These are phyloP conservation scores for Phytophthora citrophthora DNA, from an alignment of 352 stramenopile genomes.

Conservation along the genomic window DNA sequence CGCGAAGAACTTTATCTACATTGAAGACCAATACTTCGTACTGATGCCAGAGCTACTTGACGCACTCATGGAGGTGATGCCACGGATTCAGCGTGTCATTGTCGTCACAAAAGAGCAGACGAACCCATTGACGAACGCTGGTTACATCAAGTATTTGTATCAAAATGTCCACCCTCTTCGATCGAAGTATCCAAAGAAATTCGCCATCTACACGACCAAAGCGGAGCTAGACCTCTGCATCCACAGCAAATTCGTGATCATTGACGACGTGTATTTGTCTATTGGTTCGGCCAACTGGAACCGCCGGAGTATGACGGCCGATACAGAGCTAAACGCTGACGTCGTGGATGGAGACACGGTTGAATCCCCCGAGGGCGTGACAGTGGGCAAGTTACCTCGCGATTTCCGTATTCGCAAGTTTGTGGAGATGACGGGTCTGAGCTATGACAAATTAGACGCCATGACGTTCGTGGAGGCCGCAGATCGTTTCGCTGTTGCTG, in stretches of 20 bases:
- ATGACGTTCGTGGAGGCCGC: constrained; percentile 59
- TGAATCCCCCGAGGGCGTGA: constrained; percentile 30
- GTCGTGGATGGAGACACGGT: constrained; percentile 48
- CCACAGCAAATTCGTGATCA: constrained; percentile 60
- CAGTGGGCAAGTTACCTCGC: constrained; percentile 45
- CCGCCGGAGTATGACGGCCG: constrained; percentile 41
- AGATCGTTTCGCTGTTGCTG: constrained; percentile 23
- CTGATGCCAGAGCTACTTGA: constrained; percentile 49
- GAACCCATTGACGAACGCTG: constrained; percentile 28
- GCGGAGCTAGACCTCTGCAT: constrained; percentile 48
- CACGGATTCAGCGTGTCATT: constrained; percentile 50
- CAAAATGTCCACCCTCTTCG: constrained; percentile 53
- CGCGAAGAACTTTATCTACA: constrained; percentile 39
- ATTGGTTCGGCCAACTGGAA: constrained; percentile 73
- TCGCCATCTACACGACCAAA: constrained; percentile 48
- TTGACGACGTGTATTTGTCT: constrained; percentile 70
- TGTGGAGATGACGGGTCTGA: constrained; percentile 53
- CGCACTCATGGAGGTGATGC: constrained; percentile 51
- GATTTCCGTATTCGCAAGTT: constrained; percentile 73
- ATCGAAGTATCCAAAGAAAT: constrained; percentile 34
- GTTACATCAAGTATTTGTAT: constrained; percentile 59
- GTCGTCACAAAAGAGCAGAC: constrained; percentile 47
- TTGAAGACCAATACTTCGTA: constrained; percentile 29
- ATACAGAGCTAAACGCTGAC: constrained; percentile 63
- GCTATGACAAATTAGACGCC: constrained; percentile 47